Conservation (phyloP, 257 asterid species). For the Solanum megistacrolobum region DNA sequence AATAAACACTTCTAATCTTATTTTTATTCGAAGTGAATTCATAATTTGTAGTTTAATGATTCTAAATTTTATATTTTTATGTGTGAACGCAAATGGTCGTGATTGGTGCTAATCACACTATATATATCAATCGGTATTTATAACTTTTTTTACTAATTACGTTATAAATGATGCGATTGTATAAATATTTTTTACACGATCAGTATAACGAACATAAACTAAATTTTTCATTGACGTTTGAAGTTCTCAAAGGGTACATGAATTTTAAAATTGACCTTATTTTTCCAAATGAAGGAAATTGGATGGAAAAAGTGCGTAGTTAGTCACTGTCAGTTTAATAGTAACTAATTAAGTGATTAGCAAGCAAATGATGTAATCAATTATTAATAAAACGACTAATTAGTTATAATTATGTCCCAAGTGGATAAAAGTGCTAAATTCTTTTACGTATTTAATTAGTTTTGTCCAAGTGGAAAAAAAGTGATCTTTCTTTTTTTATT, state of each 20-base stretch:
- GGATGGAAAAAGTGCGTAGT: conserved; percentile 25
- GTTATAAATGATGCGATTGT: neutral
- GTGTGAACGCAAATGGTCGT: neutral
- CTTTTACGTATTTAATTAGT: neutral
- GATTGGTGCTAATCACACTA: neutral
- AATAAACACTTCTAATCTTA: neutral
- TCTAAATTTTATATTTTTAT: neutral
- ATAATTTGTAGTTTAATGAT: neutral
- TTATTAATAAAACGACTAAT: neutral
- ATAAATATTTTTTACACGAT: neutral
- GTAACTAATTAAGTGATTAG: neutral
- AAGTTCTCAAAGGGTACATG: neutral
- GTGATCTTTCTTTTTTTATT: neutral
- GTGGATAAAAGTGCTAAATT: neutral
- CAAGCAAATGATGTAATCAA: neutral
- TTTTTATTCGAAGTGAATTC: neutral
- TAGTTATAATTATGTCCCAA: neutral
- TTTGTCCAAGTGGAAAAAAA: neutral
- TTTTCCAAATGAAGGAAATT: neutral
- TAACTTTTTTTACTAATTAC: neutral
- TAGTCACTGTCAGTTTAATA: neutral
- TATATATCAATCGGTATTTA: neutral
- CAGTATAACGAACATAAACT: too few species aligned
- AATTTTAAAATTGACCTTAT: neutral
- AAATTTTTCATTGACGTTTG: neutral